Base-by-base conservation (phyloP, 148 eudicot species). In the Agrostemma githago region DNA sequence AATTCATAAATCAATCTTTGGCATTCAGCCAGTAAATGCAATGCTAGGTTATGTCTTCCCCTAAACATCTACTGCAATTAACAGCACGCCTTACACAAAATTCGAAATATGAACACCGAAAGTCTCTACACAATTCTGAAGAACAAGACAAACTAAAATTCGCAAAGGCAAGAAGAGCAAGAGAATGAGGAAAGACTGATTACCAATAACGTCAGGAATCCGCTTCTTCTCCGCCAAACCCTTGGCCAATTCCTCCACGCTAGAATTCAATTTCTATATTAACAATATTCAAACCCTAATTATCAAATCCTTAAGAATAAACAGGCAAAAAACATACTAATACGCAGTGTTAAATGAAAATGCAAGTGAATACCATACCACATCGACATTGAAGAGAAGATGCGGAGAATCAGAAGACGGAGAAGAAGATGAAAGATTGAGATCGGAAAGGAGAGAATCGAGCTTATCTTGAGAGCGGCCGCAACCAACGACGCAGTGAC, bases 161-260 rank as follows among this genome's bases (percentile, higher is more conserved):
- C 34, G 34, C 34, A 26, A 26, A 26, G 34, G 34, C 34, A 26
- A 26, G 34, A 26, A 26, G 34, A 26, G 34, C 34, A 26, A 26
- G 34, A 26, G 34, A 26, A 1, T 58, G 20, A 39, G 11, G 65
- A 42, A 56, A 57, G 54, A 4, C 66, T 10, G 40, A 39, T 9
- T 84, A 92, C 97, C 97, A 57, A 94, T 87, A n/a, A 94, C 87
- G 72, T 94, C 97, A 19, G 98, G 98, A 69, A 92, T 82, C 26
- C 88, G 76, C 73, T 90, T 92, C 86, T 88, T 92, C 62, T 89
- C 97, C 82, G 85, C 83, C 76, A 92, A 78, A 56, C 77, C 77
- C 73, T 82, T 87, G 1, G 92, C 97, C 76, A 94, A 80, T 74
- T 88, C 96, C 82, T 86, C 85, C 58, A 94, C 96, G 77, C 89